Percentiles rank a stretch among this genome's conserved stretches.
Conservation (phyloP, 2,329 filamentous ascomycete genomes). For the Rutstroemia sp. region DNA sequence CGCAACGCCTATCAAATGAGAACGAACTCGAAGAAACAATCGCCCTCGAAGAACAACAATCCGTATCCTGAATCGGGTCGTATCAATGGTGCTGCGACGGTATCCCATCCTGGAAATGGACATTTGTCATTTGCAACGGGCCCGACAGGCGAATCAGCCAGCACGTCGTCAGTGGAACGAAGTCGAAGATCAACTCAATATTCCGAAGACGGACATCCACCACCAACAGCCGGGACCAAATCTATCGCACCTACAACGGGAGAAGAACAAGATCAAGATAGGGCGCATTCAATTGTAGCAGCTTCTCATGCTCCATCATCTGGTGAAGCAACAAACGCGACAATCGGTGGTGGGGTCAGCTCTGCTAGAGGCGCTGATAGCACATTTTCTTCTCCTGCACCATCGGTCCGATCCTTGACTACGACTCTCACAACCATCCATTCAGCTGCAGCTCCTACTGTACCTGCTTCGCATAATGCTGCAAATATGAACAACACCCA, state of each 20-base stretch:
- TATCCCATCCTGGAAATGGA: slow-evolving; percentile 30
- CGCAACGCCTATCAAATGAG: slow-evolving; percentile 36
- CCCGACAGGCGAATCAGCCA: slow-evolving; percentile 40
- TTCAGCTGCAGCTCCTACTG: slow-evolving; percentile 53
- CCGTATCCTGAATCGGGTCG: slow-evolving; percentile 83
- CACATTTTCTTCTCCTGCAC: slow-evolving; percentile 77
- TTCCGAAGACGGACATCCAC: slow-evolving; percentile 52
- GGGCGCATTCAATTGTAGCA: slow-evolving; percentile 64
- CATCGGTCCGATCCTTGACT: slow-evolving; percentile 71
- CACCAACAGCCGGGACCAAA: slow-evolving; percentile 56
- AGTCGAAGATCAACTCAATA: slow-evolving; percentile 55
- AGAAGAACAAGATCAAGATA: slow-evolving; percentile 61
- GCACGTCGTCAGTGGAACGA: slow-evolving; percentile 45
- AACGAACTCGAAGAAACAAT: slow-evolving; percentile 47
- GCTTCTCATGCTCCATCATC: slow-evolving; percentile 65
- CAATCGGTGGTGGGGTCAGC: slow-evolving; percentile 56
- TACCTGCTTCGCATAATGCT: slow-evolving; percentile 36
- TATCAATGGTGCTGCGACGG: slow-evolving; percentile 31
- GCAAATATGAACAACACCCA: slow-evolving; percentile 22
- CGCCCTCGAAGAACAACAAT: slow-evolving; percentile 56
- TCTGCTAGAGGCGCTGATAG: slow-evolving; percentile 63
- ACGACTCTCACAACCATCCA: slow-evolving; percentile 84
- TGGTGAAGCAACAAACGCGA: slow-evolving; percentile 66
- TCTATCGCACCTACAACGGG: slow-evolving; percentile 56
- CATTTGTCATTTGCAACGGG: slow-evolving; percentile 51